Evolutionary conservation across 306 rosid genomes (phyloP).

Genomic region (Alnus glutinosa): DNA sequence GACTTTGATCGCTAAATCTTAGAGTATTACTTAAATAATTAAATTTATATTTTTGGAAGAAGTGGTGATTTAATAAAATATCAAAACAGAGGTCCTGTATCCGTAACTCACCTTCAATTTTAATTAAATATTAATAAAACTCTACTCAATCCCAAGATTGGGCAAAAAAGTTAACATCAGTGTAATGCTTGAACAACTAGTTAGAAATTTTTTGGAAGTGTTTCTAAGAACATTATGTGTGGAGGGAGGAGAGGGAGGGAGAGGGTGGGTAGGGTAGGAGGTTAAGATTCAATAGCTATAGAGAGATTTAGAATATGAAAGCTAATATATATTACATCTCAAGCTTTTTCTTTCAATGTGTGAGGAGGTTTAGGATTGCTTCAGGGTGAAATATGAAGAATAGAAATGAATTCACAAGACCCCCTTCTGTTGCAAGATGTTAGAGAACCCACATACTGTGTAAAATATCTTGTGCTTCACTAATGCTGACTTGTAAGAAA

Average conservation of each 20-base stretch:
- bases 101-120: too few relatives aligned
- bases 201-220: neutral
- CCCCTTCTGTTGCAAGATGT: neutral
- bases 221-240: too few relatives aligned
- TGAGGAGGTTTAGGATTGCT: neutral
- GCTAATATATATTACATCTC: neutral
- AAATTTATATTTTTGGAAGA: too few relatives aligned
- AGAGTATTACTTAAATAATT: too few relatives aligned
- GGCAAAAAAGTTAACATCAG: neutral
- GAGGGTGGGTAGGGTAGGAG: neutral
- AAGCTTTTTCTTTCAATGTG: neutral
- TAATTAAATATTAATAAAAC: neutral
- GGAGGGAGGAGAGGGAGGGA: neutral
- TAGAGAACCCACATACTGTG: neutral
- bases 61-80: too few relatives aligned
- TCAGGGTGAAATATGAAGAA: neutral
- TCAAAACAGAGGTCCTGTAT: too few relatives aligned
- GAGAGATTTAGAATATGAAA: neutral
- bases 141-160: neutral
- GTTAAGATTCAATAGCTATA: neutral
- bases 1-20: too few relatives aligned
- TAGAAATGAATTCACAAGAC: neutral
- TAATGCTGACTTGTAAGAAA: neutral
- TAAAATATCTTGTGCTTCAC: neutral
- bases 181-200: neutral